Base-by-base conservation (phyloP, 2,329 filamentous ascomycete species). In the Sarocladium oryzae region DNA sequence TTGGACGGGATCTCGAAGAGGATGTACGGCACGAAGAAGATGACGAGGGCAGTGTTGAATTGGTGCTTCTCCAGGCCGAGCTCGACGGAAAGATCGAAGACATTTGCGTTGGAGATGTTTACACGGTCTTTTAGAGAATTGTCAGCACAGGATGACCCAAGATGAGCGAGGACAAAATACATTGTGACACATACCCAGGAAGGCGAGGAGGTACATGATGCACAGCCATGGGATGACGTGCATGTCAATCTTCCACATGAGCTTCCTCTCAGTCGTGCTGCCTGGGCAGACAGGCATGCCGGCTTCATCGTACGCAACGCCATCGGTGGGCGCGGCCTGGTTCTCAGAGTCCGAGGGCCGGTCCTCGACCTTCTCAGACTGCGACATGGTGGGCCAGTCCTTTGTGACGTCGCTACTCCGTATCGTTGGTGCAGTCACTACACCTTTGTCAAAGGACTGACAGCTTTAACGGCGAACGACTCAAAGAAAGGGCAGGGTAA, bases 1-100 rank as follows among this genome's bases (percentile, higher is more conserved):
- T 64, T 64, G 56, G 75, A 78, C 51, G 85, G 70, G n/a, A 91
- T 87, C 70, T 88, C 84, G 58, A 80, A 77, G 51, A 87, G 60
- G 58, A 88, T 74, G 63, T 91, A 92, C 1, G 88, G 86, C 1
- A 91, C 78, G 67, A 91, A 92, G 71, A 92, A 91, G 61, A 91
- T 88, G 52, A 85, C 86, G 54, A 91, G 73, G 1, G 84, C 84
- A 13, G 83, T 87, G 66, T 89, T 91, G 69, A 87, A 91, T 60
- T 87, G 71, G 4, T 70, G 68, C 38, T 71, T 71, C 21, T 75
- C 65, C 24, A 91, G 76, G 3, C 72, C 55, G 4, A 92, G 73
- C 56, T 91, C 87, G 10, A 74, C 61, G 23, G 73, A 72, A 13
- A 92, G 71, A 36, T 77, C 75, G 55, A 88, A 88, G 41, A 86